Evolutionary conservation across 306 rosid species (phyloP).

Genomic region (Betula pendula): DNA sequence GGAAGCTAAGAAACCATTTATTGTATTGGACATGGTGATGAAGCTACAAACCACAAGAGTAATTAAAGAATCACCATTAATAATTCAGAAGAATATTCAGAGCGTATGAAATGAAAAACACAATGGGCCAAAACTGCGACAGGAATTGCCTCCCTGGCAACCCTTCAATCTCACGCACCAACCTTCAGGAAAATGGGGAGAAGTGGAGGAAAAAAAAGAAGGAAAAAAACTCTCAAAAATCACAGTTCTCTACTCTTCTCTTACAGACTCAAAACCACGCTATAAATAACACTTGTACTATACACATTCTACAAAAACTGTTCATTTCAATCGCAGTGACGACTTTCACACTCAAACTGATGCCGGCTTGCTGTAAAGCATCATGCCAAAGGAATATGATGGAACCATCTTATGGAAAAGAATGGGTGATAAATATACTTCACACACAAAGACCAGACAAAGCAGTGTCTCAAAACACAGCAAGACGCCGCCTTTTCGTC

Average conservation of each 20-base stretch:
- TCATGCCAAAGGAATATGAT: constrained; percentile 61
- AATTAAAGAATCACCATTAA: constrained; percentile 34
- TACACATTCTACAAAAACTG: constrained; percentile 66
- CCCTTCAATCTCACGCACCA: constrained; percentile 54
- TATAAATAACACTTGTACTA: constrained; percentile 50
- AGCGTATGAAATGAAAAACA: constrained; percentile 14
- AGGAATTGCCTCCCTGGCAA: constrained; percentile 47
- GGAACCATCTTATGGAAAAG: constrained; percentile 73
- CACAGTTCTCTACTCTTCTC: constrained; percentile 40
- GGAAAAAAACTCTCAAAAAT: constrained; percentile 31
- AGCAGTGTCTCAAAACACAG: constrained; percentile 29
- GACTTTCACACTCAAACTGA: constrained; percentile 59
- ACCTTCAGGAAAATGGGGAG: constrained; percentile 21
- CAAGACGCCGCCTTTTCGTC: constrained; percentile 37
- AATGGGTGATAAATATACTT: constrained; percentile 58
- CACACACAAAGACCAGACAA: constrained; percentile 52
- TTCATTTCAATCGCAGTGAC: constrained; percentile 50
- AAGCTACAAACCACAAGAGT: constrained; percentile 17
- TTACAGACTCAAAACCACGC: constrained; percentile 47
- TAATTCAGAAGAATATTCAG: constrained; percentile 20
- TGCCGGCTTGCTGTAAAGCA: constrained; percentile 51
- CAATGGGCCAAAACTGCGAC: constrained; percentile 35
- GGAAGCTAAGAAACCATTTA: neutral
- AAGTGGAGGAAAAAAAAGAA: constrained; percentile 12
- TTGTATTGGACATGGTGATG: constrained; percentile 2